Evolutionary conservation across 768 basidiomycete genomes (phyloP), one percentile per base, ranked within the genome.

Genomic region (Gyrodon lividus): DNA sequence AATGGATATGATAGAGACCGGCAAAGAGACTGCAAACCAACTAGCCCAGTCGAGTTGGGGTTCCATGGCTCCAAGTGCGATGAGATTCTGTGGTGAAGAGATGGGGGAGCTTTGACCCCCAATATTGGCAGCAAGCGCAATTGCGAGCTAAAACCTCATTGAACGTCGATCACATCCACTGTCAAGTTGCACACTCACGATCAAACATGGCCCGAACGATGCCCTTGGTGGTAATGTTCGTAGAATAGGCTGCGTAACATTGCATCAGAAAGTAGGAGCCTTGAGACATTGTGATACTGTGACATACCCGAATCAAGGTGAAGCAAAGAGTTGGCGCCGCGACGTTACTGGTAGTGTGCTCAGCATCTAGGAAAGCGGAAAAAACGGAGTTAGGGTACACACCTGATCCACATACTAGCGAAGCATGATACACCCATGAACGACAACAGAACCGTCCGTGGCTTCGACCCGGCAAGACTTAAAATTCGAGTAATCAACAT

Each of bases 371-470:
- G 51, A 23, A n/a, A 41, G 40, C 13, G 40, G 40, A 6, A 37
- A 6, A 12, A 40, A 14, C 7, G 34, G 39, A 28, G 10, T 5
- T 16, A 24, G n/a, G 35, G 23, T 6, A 56, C 70, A 40, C 49
- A 87, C 88, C 89, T 94, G 62, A 99, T 98, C 97, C 94, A 98
- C 96, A 98, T 99, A 70, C 91, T 94, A 3, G 95, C 93, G 66
- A 99, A 99, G 64, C 94, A 98, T 2, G 94, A 89, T 16, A 99
- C 94, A 39, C 77, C 83, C 97, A 98, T 98, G 68, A 98, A 91
- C 0, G 92, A 87, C 40, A 99, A 79, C 7, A 99, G 74, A 4
- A 99, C 95, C 0, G 80, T 86, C 54, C 82, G 84, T 2, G 96
- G 97, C 48, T 79, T 79, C 10, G 92, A 86, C 5, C 97, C 96